phyloP scores from a whole-genome alignment of 2,329 filamentous ascomycete species.

The Penicillium sp. region DNA sequence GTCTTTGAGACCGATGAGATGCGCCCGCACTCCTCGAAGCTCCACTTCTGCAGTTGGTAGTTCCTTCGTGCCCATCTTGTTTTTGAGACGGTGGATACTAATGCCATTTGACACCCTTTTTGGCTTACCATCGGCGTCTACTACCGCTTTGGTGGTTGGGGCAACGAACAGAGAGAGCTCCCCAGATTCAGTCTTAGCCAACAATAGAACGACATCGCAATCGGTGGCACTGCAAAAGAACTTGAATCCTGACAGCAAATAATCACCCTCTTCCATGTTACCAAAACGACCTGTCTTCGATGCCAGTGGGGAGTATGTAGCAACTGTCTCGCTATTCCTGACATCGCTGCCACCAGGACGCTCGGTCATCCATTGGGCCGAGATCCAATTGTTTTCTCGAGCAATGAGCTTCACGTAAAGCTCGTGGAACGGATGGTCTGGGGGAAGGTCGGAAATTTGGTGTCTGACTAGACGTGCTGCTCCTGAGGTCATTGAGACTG shows the following conservation, averaged over 20 bases:
- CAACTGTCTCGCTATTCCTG: conserved; percentile 69
- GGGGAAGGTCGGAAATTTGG: conserved; percentile 23
- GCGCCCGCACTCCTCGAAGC: conserved; percentile 66
- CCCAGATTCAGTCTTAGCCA: conserved; percentile 63
- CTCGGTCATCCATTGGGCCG: conserved; percentile 80
- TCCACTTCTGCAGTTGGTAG: conserved; percentile 76
- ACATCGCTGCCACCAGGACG: conserved; percentile 73
- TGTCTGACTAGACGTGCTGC: conserved; percentile 32
- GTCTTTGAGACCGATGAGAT: conserved; percentile 70
- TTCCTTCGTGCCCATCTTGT: conserved; percentile 67
- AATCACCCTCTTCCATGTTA: conserved; percentile 36
- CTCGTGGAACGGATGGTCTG: conserved; percentile 30
- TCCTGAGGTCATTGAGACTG: conserved; percentile 38
- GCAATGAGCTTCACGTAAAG: conserved; percentile 23
- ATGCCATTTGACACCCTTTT: conserved; percentile 66
- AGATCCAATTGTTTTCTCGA: conserved; percentile 63
- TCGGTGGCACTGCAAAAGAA: conserved; percentile 73
- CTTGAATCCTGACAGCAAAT: conserved; percentile 68
- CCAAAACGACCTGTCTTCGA: conserved; percentile 25
- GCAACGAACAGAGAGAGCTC: conserved; percentile 68
- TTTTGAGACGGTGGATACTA: conserved; percentile 70
- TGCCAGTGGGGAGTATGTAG: conserved; percentile 43
- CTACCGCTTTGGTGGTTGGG: conserved; percentile 59
- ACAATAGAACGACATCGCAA: conserved; percentile 66
- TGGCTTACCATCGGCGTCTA: conserved; percentile 13